Evolutionary conservation across 441 rosid species (phyloP).

Genomic region (Hura crepitans): DNA sequence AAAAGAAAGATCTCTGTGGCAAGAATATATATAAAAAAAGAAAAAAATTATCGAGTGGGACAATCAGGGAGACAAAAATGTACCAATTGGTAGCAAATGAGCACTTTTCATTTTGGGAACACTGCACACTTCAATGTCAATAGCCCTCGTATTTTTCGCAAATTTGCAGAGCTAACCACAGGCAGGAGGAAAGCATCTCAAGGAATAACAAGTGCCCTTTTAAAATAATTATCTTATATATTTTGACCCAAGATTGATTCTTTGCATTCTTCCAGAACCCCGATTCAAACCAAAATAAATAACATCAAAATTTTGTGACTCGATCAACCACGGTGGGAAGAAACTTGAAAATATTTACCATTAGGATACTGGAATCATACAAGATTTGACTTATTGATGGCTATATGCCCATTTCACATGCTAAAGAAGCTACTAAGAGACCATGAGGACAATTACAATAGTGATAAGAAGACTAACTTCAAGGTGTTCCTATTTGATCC

Average conservation of each 20-base stretch:
- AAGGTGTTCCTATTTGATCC: slow-evolving; percentile 22
- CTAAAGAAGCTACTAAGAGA: slow-evolving; percentile 22
- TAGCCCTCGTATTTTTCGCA: slow-evolving; percentile 27
- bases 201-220: not conserved
- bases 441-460: slow-evolving; percentile 7
- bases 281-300: slow-evolving; percentile 11
- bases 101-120: slow-evolving; percentile 25
- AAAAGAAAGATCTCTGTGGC: not conserved
- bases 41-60: slow-evolving; percentile 11
- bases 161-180: slow-evolving; percentile 30
- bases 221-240: not conserved
- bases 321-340: not conserved
- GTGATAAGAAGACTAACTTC: slow-evolving; percentile 40
- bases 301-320: not conserved
- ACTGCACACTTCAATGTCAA: not conserved
- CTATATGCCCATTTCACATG: slow-evolving; percentile 24
- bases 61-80: slow-evolving; percentile 31
- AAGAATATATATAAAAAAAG: too few relatives aligned
- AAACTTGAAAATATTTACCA: slow-evolving; percentile 17
- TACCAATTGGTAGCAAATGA: slow-evolving; percentile 28
- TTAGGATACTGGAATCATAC: slow-evolving; percentile 2
- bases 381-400: slow-evolving; percentile 12
- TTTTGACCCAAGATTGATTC: not conserved
- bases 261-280: not conserved
- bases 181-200: slow-evolving; percentile 21